Evolutionary conservation across 352 stramenopile species (phyloP).

Genomic region (Blastocystis sp.): DNA sequence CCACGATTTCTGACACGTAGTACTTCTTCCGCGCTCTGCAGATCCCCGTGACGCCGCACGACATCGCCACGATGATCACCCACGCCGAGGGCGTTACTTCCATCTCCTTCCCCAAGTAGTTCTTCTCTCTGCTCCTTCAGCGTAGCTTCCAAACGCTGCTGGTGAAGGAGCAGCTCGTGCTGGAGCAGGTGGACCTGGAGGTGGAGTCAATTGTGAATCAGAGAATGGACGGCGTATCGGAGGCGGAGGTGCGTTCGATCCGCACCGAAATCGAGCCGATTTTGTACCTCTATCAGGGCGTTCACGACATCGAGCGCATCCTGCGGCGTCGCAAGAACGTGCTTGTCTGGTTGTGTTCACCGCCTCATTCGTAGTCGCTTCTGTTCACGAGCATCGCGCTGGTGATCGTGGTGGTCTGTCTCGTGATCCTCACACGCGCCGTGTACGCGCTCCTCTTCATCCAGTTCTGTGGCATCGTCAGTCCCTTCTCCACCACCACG

Average conservation of each 20-base stretch:
- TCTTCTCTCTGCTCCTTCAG: background rate
- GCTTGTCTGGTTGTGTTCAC: background rate
- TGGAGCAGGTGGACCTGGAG: slow-evolving; percentile 26
- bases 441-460: background rate
- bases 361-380: background rate
- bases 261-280: slow-evolving; percentile 29
- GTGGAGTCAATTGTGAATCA: background rate
- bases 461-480: slow-evolving; percentile 49
- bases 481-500: background rate
- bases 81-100: background rate
- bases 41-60: background rate
- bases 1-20: background rate
- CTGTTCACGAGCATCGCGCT: background rate
- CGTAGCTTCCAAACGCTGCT: slow-evolving; percentile 28
- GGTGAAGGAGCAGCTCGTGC: slow-evolving; percentile 26
- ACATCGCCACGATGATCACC: slow-evolving; percentile 9
- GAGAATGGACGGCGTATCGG: background rate
- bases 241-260: slow-evolving; percentile 18
- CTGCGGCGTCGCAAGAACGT: background rate
- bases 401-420: background rate
- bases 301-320: slow-evolving; percentile 41
- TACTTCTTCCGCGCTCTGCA: slow-evolving; percentile 4
- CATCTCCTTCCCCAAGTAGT: slow-evolving; percentile 22
- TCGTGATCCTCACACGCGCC: background rate
- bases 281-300: slow-evolving; percentile 9